A percentile compares a stretch with the other conserved stretches of the same genome.
phyloP scores from a whole-genome alignment of 352 stramenopile species.

The Plasmopara muralis region DNA sequence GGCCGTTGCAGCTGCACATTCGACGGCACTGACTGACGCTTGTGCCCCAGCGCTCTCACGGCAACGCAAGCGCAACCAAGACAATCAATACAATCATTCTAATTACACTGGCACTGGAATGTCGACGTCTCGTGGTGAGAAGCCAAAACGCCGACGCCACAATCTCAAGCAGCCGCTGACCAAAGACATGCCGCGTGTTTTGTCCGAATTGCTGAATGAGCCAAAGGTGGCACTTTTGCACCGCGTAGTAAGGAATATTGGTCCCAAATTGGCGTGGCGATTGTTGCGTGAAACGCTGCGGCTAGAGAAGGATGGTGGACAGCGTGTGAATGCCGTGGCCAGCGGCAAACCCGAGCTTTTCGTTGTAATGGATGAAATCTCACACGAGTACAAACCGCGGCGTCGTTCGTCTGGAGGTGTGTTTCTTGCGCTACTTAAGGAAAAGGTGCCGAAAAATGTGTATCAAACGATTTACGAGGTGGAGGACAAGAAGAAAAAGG shows the following conservation, averaged over 20 bases:
- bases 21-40: constrained; percentile 3
- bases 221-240: constrained; percentile 66
- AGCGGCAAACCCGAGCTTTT: constrained; percentile 47
- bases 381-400: constrained; percentile 37
- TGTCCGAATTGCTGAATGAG: constrained; percentile 53
- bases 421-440: constrained; percentile 61
- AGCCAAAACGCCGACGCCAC: constrained; percentile 25
- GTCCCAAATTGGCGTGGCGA: constrained; percentile 51
- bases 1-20: constrained; percentile 2
- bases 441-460: constrained; percentile 51
- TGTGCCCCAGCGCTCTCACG: constrained; percentile 3
- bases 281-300: constrained; percentile 58
- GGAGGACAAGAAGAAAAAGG: constrained; percentile 69
- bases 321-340: constrained; percentile 40
- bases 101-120: constrained; percentile 6
- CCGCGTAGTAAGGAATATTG: constrained; percentile 61
- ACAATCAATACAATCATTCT: constrained; percentile 1
- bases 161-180: constrained; percentile 42
- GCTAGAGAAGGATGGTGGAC: constrained; percentile 55
- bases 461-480: constrained; percentile 76
- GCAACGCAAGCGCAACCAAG: constrained; percentile 7
- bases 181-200: constrained; percentile 45
- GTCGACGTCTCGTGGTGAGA: constrained; percentile 5
- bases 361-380: constrained; percentile 33
- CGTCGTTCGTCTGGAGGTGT: constrained; percentile 66